Evolutionary conservation across 2,329 filamentous ascomycete species (phyloP).

Genomic region (Sporothrix dimorphospora): DNA sequence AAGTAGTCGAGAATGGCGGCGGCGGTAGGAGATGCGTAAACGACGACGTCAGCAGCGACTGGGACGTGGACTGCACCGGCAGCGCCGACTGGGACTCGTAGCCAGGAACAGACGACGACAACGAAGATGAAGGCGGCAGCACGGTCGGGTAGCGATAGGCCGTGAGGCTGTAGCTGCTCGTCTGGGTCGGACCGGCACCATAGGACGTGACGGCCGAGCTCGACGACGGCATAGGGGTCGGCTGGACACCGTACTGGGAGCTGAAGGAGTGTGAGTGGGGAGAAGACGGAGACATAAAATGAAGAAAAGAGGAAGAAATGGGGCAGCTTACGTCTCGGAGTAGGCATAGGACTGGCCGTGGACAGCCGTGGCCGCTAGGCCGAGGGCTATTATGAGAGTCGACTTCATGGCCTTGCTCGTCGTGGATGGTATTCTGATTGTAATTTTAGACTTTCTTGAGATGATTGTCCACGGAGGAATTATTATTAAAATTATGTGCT

Average conservation of each 20-base stretch:
- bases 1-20: background rate
- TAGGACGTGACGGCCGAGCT: background rate
- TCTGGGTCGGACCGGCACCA: background rate
- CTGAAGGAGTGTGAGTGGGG: background rate
- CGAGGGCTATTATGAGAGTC: background rate
- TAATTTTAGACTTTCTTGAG: background rate
- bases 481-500: conserved; percentile 1
- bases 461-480: background rate
- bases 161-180: conserved; percentile 12
- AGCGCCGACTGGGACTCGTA: background rate
- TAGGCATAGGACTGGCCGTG: conserved; percentile 11
- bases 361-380: background rate
- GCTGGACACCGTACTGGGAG: conserved; percentile 15
- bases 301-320: background rate
- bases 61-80: background rate
- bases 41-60: background rate
- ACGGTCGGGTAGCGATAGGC: background rate
- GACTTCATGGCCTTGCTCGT: conserved; percentile 3
- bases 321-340: background rate
- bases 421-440: background rate
- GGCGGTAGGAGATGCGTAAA: background rate
- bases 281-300: background rate
- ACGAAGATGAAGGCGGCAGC: background rate
- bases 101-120: background rate
- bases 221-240: background rate